Percentiles rank a stretch among this genome's conserved stretches.
Conservation (phyloP, 2,329 filamentous ascomycete species). For the Elsinoe australis region DNA sequence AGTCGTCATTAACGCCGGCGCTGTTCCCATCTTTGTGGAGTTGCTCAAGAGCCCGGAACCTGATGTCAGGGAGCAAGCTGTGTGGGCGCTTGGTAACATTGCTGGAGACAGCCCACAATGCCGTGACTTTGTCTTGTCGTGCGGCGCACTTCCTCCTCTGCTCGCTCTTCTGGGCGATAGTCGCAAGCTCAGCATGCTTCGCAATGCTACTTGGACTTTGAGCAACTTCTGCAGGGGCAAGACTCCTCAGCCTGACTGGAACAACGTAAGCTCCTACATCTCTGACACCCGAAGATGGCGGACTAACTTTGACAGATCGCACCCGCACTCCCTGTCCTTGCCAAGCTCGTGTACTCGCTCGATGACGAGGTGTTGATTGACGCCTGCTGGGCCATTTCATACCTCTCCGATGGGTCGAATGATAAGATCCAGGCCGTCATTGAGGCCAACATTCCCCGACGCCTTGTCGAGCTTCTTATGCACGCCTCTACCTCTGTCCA, state of each 20-base stretch:
- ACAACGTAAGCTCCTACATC: slow-evolving; percentile 60
- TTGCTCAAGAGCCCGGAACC: slow-evolving; percentile 91
- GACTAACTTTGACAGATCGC: slow-evolving; percentile 59
- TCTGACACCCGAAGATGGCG: background rate
- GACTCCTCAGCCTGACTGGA: slow-evolving; percentile 97
- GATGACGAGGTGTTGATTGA: slow-evolving; percentile 98
- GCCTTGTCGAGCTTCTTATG: slow-evolving; percentile 94
- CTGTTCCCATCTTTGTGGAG: slow-evolving; percentile 97
- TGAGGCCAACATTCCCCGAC: slow-evolving; percentile 92
- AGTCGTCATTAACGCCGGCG: slow-evolving; percentile 96
- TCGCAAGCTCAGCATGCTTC: slow-evolving; percentile 97
- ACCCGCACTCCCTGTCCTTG: slow-evolving; percentile 85
- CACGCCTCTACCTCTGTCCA: slow-evolving; percentile 97
- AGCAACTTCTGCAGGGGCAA: slow-evolving; percentile 99
- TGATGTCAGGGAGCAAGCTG: slow-evolving; percentile 94
- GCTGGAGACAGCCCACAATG: slow-evolving; percentile 96
- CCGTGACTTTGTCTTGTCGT: slow-evolving; percentile 90
- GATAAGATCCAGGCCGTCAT: slow-evolving; percentile 99
- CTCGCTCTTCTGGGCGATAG: slow-evolving; percentile 88
- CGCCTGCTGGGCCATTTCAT: slow-evolving; percentile 99
- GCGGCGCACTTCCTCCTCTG: slow-evolving; percentile 83
- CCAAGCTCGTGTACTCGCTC: slow-evolving; percentile 96
- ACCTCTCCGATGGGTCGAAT: slow-evolving; percentile 94
- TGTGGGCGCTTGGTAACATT: slow-evolving; percentile 98
- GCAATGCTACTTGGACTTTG: slow-evolving; percentile 96